Evolutionary conservation across 495 filamentous ascomycete species (phyloP).

Genomic region (Daldinia bambusicola): DNA sequence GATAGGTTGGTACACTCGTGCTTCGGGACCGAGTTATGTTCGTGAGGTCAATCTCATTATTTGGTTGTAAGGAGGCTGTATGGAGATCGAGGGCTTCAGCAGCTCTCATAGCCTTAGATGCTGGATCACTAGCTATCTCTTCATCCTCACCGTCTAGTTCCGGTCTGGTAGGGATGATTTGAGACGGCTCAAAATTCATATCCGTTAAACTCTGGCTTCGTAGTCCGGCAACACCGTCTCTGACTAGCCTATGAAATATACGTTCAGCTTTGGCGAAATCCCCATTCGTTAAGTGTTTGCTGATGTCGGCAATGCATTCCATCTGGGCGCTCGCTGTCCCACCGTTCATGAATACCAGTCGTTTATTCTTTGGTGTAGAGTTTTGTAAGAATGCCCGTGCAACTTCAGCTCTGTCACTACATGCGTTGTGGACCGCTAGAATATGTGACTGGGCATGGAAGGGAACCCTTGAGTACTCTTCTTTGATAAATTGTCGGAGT

Average conservation of each 20-base stretch:
- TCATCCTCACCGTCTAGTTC: conserved; percentile 17
- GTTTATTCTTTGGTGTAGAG: conserved; percentile 53
- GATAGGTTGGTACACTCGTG: conserved; percentile 49
- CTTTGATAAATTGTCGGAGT: conserved; percentile 51
- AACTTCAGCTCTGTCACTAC: conserved; percentile 51
- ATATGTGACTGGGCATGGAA: conserved; percentile 56
- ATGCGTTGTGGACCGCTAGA: conserved; percentile 54
- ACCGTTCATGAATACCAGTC: conserved; percentile 63
- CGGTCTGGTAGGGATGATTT: background rate
- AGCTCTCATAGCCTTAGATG: conserved; percentile 59
- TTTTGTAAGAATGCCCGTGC: conserved; percentile 57
- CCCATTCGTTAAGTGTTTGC: conserved; percentile 53
- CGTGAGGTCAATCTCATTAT: conserved; percentile 52
- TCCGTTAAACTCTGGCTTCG: conserved; percentile 20
- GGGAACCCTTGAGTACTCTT: conserved; percentile 26
- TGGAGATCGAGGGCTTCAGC: conserved; percentile 61
- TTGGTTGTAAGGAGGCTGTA: conserved; percentile 57
- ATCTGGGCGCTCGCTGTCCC: conserved; percentile 59
- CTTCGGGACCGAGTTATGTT: conserved; percentile 48
- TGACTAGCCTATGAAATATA: conserved; percentile 56
- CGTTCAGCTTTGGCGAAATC: conserved; percentile 55
- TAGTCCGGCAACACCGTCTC: conserved; percentile 55
- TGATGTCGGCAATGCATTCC: conserved; percentile 57
- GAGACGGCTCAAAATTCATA: conserved; percentile 1
- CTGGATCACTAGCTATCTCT: conserved; percentile 49